phyloP scores from a whole-genome alignment of 2,329 filamentous ascomycete genomes.

The Westerdykella ornata region DNA sequence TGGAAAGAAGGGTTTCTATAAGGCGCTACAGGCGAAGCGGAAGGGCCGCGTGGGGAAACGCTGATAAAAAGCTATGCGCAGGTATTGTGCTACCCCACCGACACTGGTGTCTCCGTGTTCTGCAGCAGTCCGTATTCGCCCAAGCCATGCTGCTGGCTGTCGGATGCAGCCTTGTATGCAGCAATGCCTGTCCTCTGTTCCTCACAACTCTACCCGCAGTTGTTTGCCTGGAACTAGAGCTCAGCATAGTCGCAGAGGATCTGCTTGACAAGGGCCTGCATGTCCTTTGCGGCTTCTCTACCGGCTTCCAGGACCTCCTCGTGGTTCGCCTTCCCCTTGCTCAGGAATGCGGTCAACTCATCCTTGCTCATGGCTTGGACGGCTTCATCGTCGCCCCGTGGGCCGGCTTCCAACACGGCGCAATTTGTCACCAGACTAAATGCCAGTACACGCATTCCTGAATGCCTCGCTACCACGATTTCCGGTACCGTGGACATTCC shows the following conservation, averaged over 20 bases:
- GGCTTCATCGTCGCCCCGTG: slow-evolving; percentile 51
- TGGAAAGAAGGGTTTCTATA: slow-evolving; percentile 86
- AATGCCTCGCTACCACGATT: slow-evolving; percentile 59
- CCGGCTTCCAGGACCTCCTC: slow-evolving; percentile 60
- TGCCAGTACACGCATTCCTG: slow-evolving; percentile 56
- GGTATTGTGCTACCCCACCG: no score
- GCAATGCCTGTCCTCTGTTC: no score
- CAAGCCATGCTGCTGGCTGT: no score
- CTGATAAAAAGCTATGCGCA: slow-evolving; percentile 13
- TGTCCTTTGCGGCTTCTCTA: slow-evolving; percentile 53
- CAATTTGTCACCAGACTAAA: slow-evolving; percentile 62
- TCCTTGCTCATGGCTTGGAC: slow-evolving; percentile 46
- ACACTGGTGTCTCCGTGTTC: no score
- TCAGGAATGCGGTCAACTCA: slow-evolving; percentile 51
- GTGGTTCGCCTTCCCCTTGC: slow-evolving; percentile 57
- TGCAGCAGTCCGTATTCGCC: no score
- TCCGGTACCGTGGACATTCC: slow-evolving; percentile 66
- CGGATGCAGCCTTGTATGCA: no score
- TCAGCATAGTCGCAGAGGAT: slow-evolving; percentile 34
- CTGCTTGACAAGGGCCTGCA: slow-evolving; percentile 50
- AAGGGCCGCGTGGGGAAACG: slow-evolving; percentile 34
- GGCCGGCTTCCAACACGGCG: slow-evolving; percentile 53
- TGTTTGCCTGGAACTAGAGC: not conserved
- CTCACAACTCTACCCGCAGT: no score
- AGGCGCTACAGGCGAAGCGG: slow-evolving; percentile 61